Conservation (phyloP, 139 green algal genomes). For the Chlamydomonas sphaeroides region DNA sequence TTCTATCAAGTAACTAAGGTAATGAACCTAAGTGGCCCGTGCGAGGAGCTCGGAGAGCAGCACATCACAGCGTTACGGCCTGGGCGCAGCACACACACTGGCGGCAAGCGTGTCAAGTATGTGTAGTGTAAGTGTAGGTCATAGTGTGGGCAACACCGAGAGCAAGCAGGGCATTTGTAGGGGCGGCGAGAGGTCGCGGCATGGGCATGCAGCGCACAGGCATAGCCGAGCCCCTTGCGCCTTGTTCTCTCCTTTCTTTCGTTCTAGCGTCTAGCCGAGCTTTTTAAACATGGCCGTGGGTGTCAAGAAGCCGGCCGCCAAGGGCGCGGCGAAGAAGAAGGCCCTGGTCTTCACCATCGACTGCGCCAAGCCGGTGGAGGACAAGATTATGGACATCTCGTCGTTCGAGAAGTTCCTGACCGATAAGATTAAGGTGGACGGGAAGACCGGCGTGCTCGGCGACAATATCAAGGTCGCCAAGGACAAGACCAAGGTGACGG, state of each 20-base stretch:
- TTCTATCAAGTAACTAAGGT: too few species aligned
- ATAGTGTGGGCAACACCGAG: too few species aligned
- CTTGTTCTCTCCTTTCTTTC: constrained; percentile 17
- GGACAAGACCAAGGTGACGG: constrained; percentile 94
- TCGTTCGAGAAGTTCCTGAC: constrained; percentile 98
- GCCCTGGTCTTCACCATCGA: constrained; percentile 59
- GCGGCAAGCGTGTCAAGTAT: too few species aligned
- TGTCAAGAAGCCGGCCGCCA: constrained; percentile 43
- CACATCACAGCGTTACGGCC: too few species aligned
- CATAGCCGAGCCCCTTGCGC: too few species aligned
- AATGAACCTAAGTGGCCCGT: too few species aligned
- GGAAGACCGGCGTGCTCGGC: constrained; percentile 86
- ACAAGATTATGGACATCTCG: constrained; percentile 88
- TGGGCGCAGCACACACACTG: too few species aligned
- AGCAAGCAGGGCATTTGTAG: too few species aligned
- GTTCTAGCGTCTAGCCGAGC: not conserved
- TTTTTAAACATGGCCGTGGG: constrained; percentile 35
- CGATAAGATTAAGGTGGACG: constrained; percentile 97
- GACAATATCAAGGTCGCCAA: constrained; percentile 84
- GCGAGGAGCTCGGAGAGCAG: too few species aligned
- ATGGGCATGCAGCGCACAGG: too few species aligned
- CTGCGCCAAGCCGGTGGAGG: constrained; percentile 68
- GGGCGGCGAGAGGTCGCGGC: too few species aligned
- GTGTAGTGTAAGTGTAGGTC: too few species aligned
- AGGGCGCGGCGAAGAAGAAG: constrained; percentile 52